Evolutionary conservation across 108 stramenopile species (phyloP).

Genomic region (Mayamaea pseudoterrestris): DNA sequence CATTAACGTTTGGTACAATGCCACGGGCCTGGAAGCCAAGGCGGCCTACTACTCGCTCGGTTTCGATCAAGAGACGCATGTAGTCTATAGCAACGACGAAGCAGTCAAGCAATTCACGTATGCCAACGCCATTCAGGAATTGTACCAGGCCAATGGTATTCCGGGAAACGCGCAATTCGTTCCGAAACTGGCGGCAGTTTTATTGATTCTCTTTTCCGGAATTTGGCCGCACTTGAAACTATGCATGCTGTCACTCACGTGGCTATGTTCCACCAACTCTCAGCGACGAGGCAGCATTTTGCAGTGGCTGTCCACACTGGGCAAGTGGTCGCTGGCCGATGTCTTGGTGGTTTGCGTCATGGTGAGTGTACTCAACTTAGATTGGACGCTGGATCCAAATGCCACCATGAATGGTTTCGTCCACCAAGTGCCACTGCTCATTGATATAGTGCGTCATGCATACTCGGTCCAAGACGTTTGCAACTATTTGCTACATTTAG

Average conservation of each 20-base stretch:
- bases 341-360: constrained; percentile 78
- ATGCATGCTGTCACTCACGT: constrained; percentile 39
- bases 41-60: constrained; percentile 1
- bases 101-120: constrained; percentile 76
- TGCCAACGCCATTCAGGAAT: constrained; percentile 59
- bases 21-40: constrained; percentile 14
- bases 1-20: constrained; percentile 52
- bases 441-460: constrained; percentile 21
- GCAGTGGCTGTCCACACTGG: constrained; percentile 46
- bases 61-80: constrained; percentile 13
- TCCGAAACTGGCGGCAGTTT: constrained; percentile 46
- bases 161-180: constrained; percentile 26
- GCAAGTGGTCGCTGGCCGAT: constrained; percentile 78
- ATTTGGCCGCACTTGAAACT: constrained; percentile 80
- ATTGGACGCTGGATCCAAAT: constrained; percentile 59
- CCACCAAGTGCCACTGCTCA: constrained; percentile 36
- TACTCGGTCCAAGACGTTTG: constrained; percentile 37
- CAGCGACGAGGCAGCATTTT: constrained; percentile 37
- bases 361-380: constrained; percentile 69
- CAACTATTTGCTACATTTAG: constrained; percentile 26
- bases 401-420: constrained; percentile 42
- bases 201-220: constrained; percentile 60
- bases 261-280: constrained; percentile 33
- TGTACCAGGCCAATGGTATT: constrained; percentile 62
- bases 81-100: constrained; percentile 17